Base-by-base conservation (phyloP, 176 grass and related monocot species). In the Musa troglodytarum region DNA sequence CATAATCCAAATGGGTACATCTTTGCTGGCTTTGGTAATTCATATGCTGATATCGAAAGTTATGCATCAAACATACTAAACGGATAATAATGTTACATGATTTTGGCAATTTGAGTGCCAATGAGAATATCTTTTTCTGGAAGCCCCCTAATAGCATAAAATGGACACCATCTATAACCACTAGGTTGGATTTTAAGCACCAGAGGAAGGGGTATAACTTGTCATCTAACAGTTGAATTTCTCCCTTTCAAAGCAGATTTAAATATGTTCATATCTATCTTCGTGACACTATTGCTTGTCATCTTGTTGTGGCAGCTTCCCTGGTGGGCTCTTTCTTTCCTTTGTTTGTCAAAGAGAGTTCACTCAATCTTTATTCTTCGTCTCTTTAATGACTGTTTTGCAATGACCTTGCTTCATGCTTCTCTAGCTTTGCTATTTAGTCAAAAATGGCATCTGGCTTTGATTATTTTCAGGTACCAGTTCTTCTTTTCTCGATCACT, bases 381-480 rank as follows among this genome's bases (percentile, higher is more conserved):
- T 54, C 84, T 98, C 74, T 98, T 98, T 87, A 98, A 98, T 50
- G 95, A 98, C 77, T 93, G 90, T 49, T 82, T 98, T 68, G 90
- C 95, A 19, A 91, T 87, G 95, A 91, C 78, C 29, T 87, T 98
- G 65, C 90, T 93, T 49, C 95, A 98, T 71, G 75, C 86, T 89
- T 84, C 88, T 13, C 75, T 98, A 76, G 90, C 78, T 76, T 81
- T 98, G 82, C 75, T 98, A 83, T 71, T 91, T 66, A 87, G 82
- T 83, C 75, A 89, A 72, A 93, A 91, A 68, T 98, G 90, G 95
- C 85, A 89, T 80, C 82, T 98, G 13, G 90, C 85, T 82, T 84
- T 98, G 24, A 79, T 98, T 49, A 83, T 98, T 84, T 98, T 93
- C 82, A 98, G 95, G 95, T 98, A 76, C 83, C 21, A 68, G 54